Percentiles rank a stretch among this genome's conserved stretches.
phyloP scores from a whole-genome alignment of 202 grass and related monocot species.

The Alloteropsis angusta region DNA sequence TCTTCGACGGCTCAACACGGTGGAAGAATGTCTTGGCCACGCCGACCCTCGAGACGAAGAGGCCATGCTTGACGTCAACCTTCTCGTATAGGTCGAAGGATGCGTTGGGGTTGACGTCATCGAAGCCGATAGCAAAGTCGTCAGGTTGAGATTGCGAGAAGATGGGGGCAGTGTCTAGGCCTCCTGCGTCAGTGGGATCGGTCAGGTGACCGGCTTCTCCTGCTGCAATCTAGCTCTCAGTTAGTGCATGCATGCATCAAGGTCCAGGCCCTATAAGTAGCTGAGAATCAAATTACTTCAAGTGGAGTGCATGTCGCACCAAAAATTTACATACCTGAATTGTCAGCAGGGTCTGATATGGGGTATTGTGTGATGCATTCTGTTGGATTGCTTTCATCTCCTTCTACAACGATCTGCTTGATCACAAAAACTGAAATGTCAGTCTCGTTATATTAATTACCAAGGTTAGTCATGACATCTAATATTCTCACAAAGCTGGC shows the following conservation, averaged over 20 bases:
- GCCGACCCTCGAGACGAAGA: slow-evolving; percentile 56
- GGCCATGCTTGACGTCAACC: slow-evolving; percentile 51
- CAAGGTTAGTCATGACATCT: neutral
- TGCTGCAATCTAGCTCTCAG: slow-evolving; percentile 89
- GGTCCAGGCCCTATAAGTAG: neutral
- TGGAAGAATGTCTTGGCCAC: slow-evolving; percentile 51
- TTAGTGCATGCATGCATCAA: slow-evolving; percentile 29
- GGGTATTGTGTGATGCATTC: slow-evolving; percentile 50
- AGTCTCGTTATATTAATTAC: neutral
- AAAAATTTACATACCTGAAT: slow-evolving; percentile 46
- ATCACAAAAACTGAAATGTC: neutral
- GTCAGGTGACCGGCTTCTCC: slow-evolving; percentile 76
- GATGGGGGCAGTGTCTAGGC: slow-evolving; percentile 44
- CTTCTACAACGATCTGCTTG: slow-evolving; percentile 57
- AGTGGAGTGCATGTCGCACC: neutral
- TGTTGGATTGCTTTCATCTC: slow-evolving; percentile 38
- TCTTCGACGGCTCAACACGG: slow-evolving; percentile 43
- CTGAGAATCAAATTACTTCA: neutral
- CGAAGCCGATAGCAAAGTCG: slow-evolving; percentile 51
- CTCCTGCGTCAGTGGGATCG: slow-evolving; percentile 36
- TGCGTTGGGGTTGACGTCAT: slow-evolving; percentile 21
- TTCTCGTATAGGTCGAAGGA: slow-evolving; percentile 52
- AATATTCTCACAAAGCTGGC: neutral
- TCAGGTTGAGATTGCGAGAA: slow-evolving; percentile 78
- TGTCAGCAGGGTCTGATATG: slow-evolving; percentile 44